Evolutionary conservation across 1,139 yeast genomes (phyloP), one percentile per base, ranked within the genome.

Genomic region (Spathaspora sp.): DNA sequence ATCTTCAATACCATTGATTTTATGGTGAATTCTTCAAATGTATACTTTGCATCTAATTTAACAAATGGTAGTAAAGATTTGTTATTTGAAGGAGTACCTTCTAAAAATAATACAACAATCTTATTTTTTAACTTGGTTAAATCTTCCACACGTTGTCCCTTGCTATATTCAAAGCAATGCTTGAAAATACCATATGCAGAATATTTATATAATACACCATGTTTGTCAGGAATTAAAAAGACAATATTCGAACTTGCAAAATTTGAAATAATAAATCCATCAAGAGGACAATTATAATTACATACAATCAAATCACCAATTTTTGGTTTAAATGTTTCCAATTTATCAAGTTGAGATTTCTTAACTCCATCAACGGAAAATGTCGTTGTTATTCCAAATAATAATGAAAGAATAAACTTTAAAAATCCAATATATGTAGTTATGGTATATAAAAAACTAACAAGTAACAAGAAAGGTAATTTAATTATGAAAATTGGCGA

Each of bases 71-170:
- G 65, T 0, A 82, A 59, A 0, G 84, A 74, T 53, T 78, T 80
- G 47, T 86, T 86, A 57, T 85, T 86, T 1, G 89, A 78, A 0
- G 89, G 72, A 0, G 90, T 83, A 0, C 90, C 90, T 58, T 86
- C 95, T 17, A 81, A 68, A 43, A 85, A 76, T 41, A 83, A 57
- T 49, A 72, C 79, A 2, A 76, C 70, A n/a, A 72, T 63, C 41
- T 71, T 70, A 11, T 48, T 61, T 59, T 61, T 59, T 15, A 68
- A 57, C 16, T 56, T 56, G 2, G 58, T 43, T 7, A 60, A 48
- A 36, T 60, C 60, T 3, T 53, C 26, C 52, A 61, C 56, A 51
- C 51, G 44, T 20, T 34, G 42, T 2, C 63, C 65, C 27, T 47
- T 49, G 7, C 43, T 52, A 24, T 45, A 53, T 38, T 43, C 56